Evolutionary conservation across 2,329 filamentous ascomycete genomes (phyloP), one percentile per base, ranked within the genome.

Genomic region (Talaromyces sp.): DNA sequence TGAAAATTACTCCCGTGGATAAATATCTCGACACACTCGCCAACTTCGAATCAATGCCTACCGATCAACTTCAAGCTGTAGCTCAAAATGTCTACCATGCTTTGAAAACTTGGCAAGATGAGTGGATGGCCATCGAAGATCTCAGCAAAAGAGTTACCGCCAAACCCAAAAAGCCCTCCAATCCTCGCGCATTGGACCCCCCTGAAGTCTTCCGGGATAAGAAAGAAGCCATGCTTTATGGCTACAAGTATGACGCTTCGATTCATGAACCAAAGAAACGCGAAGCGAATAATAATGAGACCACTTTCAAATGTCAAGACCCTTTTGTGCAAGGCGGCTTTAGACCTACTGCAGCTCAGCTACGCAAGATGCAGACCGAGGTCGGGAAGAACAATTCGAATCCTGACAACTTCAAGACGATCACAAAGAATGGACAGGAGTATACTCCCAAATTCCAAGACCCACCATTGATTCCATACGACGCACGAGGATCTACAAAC

Each of bases 211-310:
- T 81, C 66, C 85, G 87, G 70, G 86, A 86, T 68, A 83, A 83
- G 73, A 87, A 87, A 68, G 86, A 88, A 75, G 82, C 86, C 1
- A 82, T 83, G 65, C 75, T 89, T 0, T 89, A 88, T 70, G 84
- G 85, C 63, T 88, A 87, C 72, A 81, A 79, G 39, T 85, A 85
- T 71, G 84, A 86, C 67, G 74, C 83, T 0, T 52, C 59, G 14
- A 62, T 66, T 13, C 59, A 62, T 47, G 64, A 66, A 22, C 64
- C 60, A n/a, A 66, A 66, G 39, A 66, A 66, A 43, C 52, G 35
- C 1, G 64, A 66, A 24, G 39, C 27, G 14, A 59, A 59, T 2
- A 62, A 62, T 3, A 84, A 84, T 69, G 74, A 75, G 41, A 68
- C 71, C 41, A 77, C 79, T 62, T 73, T 76, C 43, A 82, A 82